Evolutionary conservation across 192 early-diverging fungal genomes (phyloP), one percentile per base, ranked within the genome.

Genomic region (Coemansia sp.): DNA sequence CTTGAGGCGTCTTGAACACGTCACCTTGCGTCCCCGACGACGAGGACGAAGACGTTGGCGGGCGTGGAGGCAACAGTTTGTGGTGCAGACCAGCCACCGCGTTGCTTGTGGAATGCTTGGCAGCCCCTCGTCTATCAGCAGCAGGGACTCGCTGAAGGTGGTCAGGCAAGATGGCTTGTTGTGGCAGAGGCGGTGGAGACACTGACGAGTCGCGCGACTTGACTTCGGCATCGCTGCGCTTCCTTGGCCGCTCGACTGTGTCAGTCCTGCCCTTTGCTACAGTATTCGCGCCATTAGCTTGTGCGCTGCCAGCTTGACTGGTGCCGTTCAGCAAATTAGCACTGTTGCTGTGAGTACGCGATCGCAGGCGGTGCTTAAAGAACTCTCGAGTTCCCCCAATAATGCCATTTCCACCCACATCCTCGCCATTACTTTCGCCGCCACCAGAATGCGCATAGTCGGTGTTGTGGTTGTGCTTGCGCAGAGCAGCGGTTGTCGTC

Each of bases 351-450:
- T 73, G 68, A 33, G 74, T 77, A 27, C 79, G 79, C 9, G 79
- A 40, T 16, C 79, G 75, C 39, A 82, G 62, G 36, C 72, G 64
- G 36, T 73, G 75, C 67, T 72, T 77, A 42, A 82, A 73, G 37
- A 77, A 82, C 19, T 74, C 79, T 3, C 68, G 59, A 4, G 79
- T 82, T 42, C 79, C 79, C 46, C 79, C 79, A 21, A 82, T 59
- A 4, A 77, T 68, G 24, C 73, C 67, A 59, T 59, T 59, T 33
- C 63, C 64, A 27, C 42, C 42, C 14, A 24, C 19, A 39, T 65
- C 67, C 35, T 45, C 64, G 31, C 39, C 63, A 31, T 36, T 71
- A 19, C 69, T 34, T 60, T 56, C 66, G 48, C 64, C 36, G 34
- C 50, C 64, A 6, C 56, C 54, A 11, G 64, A 21, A 3, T 70